Evolutionary conservation across 2,329 filamentous ascomycete species (phyloP), one percentile per base, ranked within the genome.

Genomic region (Fusarium sulawesiense): DNA sequence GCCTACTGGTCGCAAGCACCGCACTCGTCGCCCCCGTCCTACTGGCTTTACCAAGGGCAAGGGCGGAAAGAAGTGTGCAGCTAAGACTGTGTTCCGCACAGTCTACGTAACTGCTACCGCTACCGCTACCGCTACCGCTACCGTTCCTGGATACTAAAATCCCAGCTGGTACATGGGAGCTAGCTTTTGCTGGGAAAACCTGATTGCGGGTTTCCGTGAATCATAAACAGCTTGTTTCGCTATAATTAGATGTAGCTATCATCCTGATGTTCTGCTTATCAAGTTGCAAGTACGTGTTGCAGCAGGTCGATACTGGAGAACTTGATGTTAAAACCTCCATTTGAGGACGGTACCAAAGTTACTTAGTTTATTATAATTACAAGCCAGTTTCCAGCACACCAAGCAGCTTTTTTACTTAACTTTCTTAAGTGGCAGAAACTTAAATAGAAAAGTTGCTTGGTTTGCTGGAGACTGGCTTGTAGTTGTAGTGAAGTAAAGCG

Each of bases 21-120:
- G 50, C 32, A 74, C 57, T 58, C 68, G 62, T 27, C 66, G 54
- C 2, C 66, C 67, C 34, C 64, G 59, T 20, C 66, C 58, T 21
- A 57, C 69, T n/a, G 25, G 42, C 16, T 56, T 55, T 47, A 49
- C 53, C 12, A 59, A 41, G 34, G 63, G 37, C 21, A 55, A 49
- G 42, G 12, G 34, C 34, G 21, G 40, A 47, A 60, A 61, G 49
- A 30, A 63, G n/a, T 75, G 73, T 54, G 29, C 32, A 21, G 45
- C 48, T 13, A 63, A 57, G 54, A 75, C 73, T 10, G 67, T 75
- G 4, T 73, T 60, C 37, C 55, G 60, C 12, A 75, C 73, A 2
- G 67, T 73, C 58, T 75, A 75, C 32, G 73, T 75, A 46, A 75
- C 73, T 56, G 66, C 70, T 11, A 72, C 70, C 23, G 27, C 61